A percentile compares a stretch with the other conserved stretches of the same genome.
Evolutionary conservation across 2,329 filamentous ascomycete species (phyloP).

Genomic region (Apiospora koreana): DNA sequence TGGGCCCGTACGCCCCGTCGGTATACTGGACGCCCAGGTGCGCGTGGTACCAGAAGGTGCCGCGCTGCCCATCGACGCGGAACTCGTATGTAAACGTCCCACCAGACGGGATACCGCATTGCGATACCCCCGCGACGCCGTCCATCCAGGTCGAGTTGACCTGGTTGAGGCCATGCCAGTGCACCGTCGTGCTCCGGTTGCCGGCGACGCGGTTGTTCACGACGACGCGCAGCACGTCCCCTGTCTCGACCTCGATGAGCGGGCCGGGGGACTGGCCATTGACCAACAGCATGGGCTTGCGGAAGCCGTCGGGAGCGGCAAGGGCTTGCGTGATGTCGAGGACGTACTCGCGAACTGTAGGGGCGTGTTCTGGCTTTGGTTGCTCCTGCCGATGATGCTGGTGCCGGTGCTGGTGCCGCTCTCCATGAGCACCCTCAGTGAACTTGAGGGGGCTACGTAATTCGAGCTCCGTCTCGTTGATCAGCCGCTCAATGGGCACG

Average conservation of each 20-base stretch:
- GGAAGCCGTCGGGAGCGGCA: conserved; percentile 37
- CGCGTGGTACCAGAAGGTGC: conserved; percentile 59
- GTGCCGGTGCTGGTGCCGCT: neutral
- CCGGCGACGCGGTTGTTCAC: conserved; percentile 39
- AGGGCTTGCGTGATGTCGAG: conserved; percentile 35
- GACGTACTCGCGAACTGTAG: conserved; percentile 30
- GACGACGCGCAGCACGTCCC: conserved; percentile 42
- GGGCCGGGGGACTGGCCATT: conserved; percentile 46
- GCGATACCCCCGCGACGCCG: conserved; percentile 61
- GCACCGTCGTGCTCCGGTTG: conserved; percentile 52
- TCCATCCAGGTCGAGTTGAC: conserved; percentile 67
- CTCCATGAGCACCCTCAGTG: neutral
- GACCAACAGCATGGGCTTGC: conserved; percentile 39
- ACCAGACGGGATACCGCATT: conserved; percentile 60
- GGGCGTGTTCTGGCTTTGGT: neutral
- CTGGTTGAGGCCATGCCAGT: conserved; percentile 71
- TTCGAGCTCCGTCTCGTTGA: conserved; percentile 30
- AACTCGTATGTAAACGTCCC: conserved; percentile 62
- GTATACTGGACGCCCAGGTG: conserved; percentile 63
- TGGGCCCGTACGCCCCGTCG: conserved; percentile 63
- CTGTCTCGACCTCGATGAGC: conserved; percentile 44
- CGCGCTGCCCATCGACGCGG: conserved; percentile 41
- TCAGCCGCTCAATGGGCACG: conserved; percentile 24
- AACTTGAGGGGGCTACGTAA: conserved; percentile 29
- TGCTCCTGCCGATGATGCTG: neutral